Evolutionary conservation across 2,329 filamentous ascomycete genomes (phyloP).

Genomic region (Sclerotinia sclerotiorum): DNA sequence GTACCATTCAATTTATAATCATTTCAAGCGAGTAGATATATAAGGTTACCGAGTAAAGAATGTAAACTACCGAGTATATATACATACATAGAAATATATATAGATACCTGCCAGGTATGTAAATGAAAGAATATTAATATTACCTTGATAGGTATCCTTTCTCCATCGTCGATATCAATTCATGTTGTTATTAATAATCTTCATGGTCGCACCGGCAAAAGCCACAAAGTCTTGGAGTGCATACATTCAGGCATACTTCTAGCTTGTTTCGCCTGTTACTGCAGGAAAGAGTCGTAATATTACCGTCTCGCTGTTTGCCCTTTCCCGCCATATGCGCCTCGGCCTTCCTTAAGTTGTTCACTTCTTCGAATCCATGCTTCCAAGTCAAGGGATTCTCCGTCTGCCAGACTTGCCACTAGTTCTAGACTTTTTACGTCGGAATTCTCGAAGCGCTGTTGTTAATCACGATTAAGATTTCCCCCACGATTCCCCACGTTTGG

Average conservation of each 20-base stretch:
- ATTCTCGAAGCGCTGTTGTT: background rate
- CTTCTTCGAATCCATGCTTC: background rate
- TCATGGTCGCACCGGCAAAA: background rate
- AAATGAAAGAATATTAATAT: background rate
- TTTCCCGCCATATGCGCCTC: slow-evolving; percentile 16
- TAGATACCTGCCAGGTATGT: too few relatives aligned
- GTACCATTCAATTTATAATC: background rate
- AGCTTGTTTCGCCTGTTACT: background rate
- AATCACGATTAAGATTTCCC: background rate
- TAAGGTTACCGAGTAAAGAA: too few relatives aligned
- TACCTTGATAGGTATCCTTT: background rate
- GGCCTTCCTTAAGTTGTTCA: background rate
- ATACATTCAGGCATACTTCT: background rate
- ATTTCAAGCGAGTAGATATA: too few relatives aligned
- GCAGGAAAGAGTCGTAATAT: background rate
- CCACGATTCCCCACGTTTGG: slow-evolving; percentile 17
- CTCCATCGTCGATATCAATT: background rate
- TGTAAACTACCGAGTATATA: too few relatives aligned
- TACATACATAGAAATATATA: too few relatives aligned
- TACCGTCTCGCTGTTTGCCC: background rate
- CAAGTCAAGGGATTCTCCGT: background rate
- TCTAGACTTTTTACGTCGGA: background rate
- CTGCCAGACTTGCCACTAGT: background rate
- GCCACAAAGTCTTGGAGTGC: slow-evolving; percentile 6
- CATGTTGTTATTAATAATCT: background rate